Evolutionary conservation across 495 filamentous ascomycete species (phyloP).

Genomic region (Talaromyces proteolyticus): DNA sequence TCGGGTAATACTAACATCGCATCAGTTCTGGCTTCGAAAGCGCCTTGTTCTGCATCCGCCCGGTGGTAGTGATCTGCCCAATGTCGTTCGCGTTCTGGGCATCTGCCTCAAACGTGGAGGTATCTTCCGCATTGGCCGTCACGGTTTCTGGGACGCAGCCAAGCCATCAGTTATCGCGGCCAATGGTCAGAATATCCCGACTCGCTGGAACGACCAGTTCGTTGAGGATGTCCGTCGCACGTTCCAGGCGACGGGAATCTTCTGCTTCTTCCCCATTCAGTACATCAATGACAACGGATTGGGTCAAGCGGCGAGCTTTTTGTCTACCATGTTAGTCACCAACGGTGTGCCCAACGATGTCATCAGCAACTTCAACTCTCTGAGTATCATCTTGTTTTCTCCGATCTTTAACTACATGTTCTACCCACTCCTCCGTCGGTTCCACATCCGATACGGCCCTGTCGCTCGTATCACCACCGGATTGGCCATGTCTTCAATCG

Average conservation of each 20-base stretch:
- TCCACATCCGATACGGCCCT: slow-evolving; percentile 51
- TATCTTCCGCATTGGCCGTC: slow-evolving; percentile 47
- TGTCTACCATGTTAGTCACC: slow-evolving; percentile 56
- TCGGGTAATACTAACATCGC: too few relatives aligned
- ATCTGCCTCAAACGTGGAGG: too few relatives aligned
- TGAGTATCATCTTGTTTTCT: slow-evolving; percentile 58
- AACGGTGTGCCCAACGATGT: slow-evolving; percentile 67
- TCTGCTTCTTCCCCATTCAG: slow-evolving; percentile 47
- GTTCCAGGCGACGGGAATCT: slow-evolving; percentile 42
- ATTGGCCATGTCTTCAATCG: slow-evolving; percentile 49
- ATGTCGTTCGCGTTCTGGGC: too few relatives aligned
- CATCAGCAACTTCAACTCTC: slow-evolving; percentile 61
- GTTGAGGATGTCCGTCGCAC: slow-evolving; percentile 43
- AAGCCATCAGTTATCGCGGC: slow-evolving; percentile 52
- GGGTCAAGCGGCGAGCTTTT: slow-evolving; percentile 34
- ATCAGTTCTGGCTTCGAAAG: too few relatives aligned
- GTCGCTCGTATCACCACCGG: slow-evolving; percentile 64
- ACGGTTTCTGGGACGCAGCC: slow-evolving; percentile 58
- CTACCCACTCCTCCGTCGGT: slow-evolving; percentile 54
- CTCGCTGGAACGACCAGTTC: slow-evolving; percentile 42
- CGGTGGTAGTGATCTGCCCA: too few relatives aligned
- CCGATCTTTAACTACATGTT: slow-evolving; percentile 56
- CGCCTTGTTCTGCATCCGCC: too few relatives aligned
- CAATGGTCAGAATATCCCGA: slow-evolving; percentile 37
- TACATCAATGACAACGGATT: slow-evolving; percentile 43